Conservation (phyloP, 1,284 basidiomycete genomes). For the Tylopilus orsonianus region DNA sequence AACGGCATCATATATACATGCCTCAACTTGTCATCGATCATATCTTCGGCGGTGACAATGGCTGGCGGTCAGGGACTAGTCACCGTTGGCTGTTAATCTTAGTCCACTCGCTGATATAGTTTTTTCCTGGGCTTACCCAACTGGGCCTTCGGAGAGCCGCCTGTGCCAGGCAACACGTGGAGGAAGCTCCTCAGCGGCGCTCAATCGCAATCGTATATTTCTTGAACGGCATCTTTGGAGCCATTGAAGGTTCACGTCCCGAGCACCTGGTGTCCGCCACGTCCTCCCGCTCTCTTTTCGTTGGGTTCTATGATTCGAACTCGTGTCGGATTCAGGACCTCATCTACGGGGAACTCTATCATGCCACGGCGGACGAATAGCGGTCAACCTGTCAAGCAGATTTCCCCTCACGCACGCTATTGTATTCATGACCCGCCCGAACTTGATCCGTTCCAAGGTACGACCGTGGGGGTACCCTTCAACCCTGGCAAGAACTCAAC, state of each 20-base stretch:
- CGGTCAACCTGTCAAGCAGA: neutral
- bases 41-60: neutral
- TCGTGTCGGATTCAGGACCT: neutral
- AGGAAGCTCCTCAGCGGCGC: neutral
- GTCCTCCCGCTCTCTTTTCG: neutral
- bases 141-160: neutral
- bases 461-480: neutral
- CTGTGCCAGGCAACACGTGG: slow-evolving; percentile 7
- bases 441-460: slow-evolving; percentile 10
- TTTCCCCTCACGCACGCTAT: neutral
- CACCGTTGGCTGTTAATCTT: neutral
- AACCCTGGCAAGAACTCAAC: neutral
- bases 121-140: neutral
- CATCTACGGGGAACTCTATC: neutral
- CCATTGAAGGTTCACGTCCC: neutral
- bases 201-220: neutral
- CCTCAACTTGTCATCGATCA: neutral
- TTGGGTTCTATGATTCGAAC: neutral
- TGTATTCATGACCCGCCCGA: neutral
- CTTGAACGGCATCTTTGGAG: neutral
- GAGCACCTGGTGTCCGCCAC: neutral
- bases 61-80: neutral
- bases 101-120: neutral
- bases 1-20: neutral
- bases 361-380: neutral